phyloP scores from a whole-genome alignment of 1,139 yeast species.

The Kurtzmaniella natalensis region DNA sequence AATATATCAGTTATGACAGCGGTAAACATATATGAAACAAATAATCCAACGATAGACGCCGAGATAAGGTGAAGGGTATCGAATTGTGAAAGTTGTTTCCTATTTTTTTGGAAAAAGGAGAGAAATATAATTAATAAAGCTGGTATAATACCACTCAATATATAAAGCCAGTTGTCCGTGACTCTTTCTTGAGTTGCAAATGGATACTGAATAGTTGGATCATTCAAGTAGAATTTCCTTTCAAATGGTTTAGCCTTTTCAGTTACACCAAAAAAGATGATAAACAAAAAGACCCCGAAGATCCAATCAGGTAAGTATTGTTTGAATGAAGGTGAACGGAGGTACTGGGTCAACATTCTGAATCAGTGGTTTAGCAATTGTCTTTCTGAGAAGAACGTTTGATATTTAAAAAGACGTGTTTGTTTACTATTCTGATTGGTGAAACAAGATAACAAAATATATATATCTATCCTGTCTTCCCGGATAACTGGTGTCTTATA shows the following conservation, averaged over 20 bases:
- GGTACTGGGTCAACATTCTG: conserved; percentile 4
- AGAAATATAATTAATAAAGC: conserved; percentile 9
- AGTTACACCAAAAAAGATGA: conserved; percentile 30
- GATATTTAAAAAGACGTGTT: too few species aligned
- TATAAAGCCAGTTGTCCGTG: conserved; percentile 20
- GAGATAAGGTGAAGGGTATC: conserved; percentile 6
- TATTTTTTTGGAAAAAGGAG: conserved; percentile 7
- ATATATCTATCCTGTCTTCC: too few species aligned
- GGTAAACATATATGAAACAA: conserved; percentile 39
- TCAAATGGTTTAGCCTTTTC: conserved; percentile 36
- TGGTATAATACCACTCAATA: conserved; percentile 15
- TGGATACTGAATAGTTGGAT: conserved; percentile 41
- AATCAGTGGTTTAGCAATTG: neutral
- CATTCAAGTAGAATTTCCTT: conserved; percentile 32
- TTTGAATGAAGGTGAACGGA: conserved; percentile 11
- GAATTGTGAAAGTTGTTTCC: conserved; percentile 2
- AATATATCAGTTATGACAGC: conserved; percentile 32
- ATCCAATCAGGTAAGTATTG: conserved; percentile 32
- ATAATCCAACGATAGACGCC: conserved; percentile 46
- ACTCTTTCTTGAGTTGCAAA: conserved; percentile 43
- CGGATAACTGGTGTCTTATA: too few species aligned
- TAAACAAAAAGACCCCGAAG: conserved; percentile 21
- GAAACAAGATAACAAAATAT: too few species aligned
- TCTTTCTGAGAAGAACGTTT: too few species aligned
- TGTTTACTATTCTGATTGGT: too few species aligned